Base-by-base conservation (phyloP, 306 rosid species). In the Medicago arabica region DNA sequence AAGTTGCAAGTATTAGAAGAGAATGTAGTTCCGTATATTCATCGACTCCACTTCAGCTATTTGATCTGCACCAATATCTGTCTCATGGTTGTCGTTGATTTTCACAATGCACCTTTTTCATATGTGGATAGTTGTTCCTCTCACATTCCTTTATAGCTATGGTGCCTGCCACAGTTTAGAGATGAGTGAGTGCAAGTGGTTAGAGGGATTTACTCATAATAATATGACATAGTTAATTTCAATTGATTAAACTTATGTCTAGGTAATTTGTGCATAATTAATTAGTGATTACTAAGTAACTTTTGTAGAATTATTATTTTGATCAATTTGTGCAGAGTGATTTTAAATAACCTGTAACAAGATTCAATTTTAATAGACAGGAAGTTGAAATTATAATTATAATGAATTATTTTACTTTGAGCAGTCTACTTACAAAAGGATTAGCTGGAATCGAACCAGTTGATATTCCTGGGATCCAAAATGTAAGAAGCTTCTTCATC, bases 401-500 rank as follows among this genome's bases (percentile, higher is more conserved):
- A 8, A 16, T 64, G 17, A 64, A 36, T 64, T 38, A 72, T 53
- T 43, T 49, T 61, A 61, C 44, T 34, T 41, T 77, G 57, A 38
- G 46, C 92, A 88, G 96, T 72, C 81, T 90, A 59, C 88, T 86
- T 67, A 74, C 88, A 59, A 78, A 85, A 86, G 96, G 96, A 79
- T 85, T 85, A 81, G 89, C 92, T 62, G 91, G 96, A 85, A 88
- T 88, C 75, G 89, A 90, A 75, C 88, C 88, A 12, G 72, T 88
- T 8, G 81, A 86, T 66, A 38, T 85, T 83, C 85, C 86, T 34
- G 93, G 89, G 64, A 83, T 86, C 59, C 88, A 90, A 76, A 88
- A 90, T 67, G 96, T 85, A 66, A 75, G 73, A 23, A 8, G 79
- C 15, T 74, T 49, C 74, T 25, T 58, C 58, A n/a, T 54, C 53